Evolutionary conservation across 208 protist species (phyloP), one percentile per base, ranked within the genome.

Genomic region (Leishmania guyanensis): DNA sequence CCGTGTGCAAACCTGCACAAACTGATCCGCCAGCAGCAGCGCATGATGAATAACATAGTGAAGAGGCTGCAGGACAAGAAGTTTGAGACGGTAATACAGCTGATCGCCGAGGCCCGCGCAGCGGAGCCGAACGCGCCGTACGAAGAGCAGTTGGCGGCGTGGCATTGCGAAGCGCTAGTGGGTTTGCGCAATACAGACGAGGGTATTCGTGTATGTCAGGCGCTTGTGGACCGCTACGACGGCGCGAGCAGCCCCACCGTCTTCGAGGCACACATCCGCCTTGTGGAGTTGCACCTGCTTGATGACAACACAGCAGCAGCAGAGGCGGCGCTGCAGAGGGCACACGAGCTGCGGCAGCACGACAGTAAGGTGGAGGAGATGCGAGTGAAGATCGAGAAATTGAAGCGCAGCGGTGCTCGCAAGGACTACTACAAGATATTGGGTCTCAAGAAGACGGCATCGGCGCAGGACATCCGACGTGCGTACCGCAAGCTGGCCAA

Each of bases 341-440:
- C 83, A 65, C 84, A 78, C 26, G 75, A 88, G 17, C 54, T 92
- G 29, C 76, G 88, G 29, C 80, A 69, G 26, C 70, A 81, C 33
- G 84, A 84, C 75, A 29, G 88, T 39, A 85, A 90, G 58, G 68
- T 90, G 68, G 69, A 80, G 26, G 82, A 86, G 58, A 51, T 93
- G 68, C 68, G 79, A 20, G 77, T 89, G 39, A 92, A 86, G 64
- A 86, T 96, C 54, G 92, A 94, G 70, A 91, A 89, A 9, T 65
- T 96, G 65, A 88, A 88, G 74, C 88, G 90, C 12, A 78, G 53
- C 22, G 90, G 78, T 5, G 66, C 84, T 4, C 86, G 96, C 39
- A 98, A 98, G 81, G 93, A 98, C 79, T 98, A 98, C 78, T 98
- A 98, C 87, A 96, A 96, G 79, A 94, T 98, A 53, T 81, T 98